phyloP scores from a whole-genome alignment of 2,329 filamentous ascomycete species.

The Alternaria dauci region DNA sequence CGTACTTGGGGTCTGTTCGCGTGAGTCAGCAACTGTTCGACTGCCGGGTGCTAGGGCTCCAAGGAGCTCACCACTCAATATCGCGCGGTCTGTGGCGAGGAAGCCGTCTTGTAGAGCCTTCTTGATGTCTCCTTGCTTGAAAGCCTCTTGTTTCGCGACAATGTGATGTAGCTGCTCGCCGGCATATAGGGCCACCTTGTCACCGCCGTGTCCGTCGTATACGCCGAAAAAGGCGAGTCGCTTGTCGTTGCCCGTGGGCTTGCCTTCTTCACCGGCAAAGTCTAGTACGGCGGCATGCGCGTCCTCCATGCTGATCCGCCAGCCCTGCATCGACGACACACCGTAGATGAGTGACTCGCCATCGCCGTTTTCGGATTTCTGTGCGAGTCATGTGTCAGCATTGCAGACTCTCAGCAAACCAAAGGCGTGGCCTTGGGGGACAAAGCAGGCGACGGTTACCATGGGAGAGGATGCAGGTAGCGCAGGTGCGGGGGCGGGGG shows the following conservation, averaged over 20 bases:
- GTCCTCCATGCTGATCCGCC: conserved; percentile 99
- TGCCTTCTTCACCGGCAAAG: conserved; percentile 65
- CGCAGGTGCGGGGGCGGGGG: conserved; percentile 43
- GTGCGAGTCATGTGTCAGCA: conserved; percentile 13
- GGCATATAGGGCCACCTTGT: conserved; percentile 93
- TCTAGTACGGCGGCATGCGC: conserved; percentile 90
- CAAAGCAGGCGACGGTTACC: conserved; percentile 23
- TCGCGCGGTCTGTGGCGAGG: conserved; percentile 92
- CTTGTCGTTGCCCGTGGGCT: conserved; percentile 70
- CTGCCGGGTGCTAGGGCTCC: not conserved
- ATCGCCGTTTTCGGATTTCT: conserved; percentile 89
- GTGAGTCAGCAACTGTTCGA: conserved; percentile 39
- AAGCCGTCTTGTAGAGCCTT: conserved; percentile 98
- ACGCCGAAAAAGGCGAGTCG: conserved; percentile 96
- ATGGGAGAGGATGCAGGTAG: conserved; percentile 12
- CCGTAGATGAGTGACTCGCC: conserved; percentile 94
- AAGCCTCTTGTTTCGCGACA: conserved; percentile 91
- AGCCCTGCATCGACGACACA: conserved; percentile 98
- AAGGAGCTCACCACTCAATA: conserved; percentile 79
- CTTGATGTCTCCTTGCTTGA: conserved; percentile 88
- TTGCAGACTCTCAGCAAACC: not conserved
- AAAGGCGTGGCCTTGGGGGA: conserved; percentile 7
- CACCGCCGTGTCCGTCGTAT: conserved; percentile 96
- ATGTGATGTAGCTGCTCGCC: conserved; percentile 95
- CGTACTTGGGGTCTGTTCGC: conserved; percentile 85